These are phyloP conservation scores for Aspergillus homomorphus DNA, from an alignment of 495 filamentous ascomycete genomes.

Conservation along the genomic window DNA sequence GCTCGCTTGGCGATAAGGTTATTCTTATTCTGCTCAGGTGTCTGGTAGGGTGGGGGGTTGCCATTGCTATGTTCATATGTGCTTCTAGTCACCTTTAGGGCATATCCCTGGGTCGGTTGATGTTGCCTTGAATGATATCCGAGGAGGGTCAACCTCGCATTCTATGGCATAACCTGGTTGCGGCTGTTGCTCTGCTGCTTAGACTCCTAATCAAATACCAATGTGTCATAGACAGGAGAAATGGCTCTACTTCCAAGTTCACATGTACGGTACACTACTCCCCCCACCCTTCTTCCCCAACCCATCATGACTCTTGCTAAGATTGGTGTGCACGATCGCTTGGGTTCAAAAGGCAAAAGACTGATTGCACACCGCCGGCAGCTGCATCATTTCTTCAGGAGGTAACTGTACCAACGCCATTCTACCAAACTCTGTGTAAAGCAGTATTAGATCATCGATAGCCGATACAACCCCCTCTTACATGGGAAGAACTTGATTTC, in stretches of 20 bases:
- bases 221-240: background rate
- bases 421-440: too few relatives aligned
- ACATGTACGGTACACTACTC: too few relatives aligned
- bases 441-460: background rate
- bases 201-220: background rate
- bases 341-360: too few relatives aligned
- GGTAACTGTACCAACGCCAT: too few relatives aligned
- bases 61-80: background rate
- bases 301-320: too few relatives aligned
- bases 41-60: background rate
- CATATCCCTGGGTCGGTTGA: background rate
- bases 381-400: too few relatives aligned
- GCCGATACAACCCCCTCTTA: background rate
- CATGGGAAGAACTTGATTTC: background rate
- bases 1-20: background rate
- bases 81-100: background rate
- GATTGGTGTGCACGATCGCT: too few relatives aligned
- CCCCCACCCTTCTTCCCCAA: too few relatives aligned
- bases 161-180: background rate
- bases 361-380: too few relatives aligned
- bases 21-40: background rate
- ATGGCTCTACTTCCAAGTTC: too few relatives aligned
- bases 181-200: background rate
- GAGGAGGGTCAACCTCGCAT: background rate
- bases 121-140: background rate